These are phyloP conservation scores for Bodo saltans DNA, from an alignment of 78 protist genomes.

Conservation along the genomic window DNA sequence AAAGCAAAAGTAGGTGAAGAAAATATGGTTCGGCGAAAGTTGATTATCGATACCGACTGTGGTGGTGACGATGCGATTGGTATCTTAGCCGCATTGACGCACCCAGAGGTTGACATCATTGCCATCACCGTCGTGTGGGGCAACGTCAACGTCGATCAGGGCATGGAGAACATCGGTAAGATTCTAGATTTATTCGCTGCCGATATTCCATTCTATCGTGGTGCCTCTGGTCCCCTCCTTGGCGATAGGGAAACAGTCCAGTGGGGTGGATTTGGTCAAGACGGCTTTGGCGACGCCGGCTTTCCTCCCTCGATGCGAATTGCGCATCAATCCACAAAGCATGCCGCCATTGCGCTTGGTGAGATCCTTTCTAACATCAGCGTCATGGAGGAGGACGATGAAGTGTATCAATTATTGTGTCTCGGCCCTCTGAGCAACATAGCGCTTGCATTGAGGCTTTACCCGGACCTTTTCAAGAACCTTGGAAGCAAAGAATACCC, in stretches of 20 bases:
- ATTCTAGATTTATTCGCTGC: slow-evolving; percentile 10
- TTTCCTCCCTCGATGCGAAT: neutral
- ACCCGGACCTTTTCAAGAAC: neutral
- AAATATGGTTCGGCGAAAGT: neutral
- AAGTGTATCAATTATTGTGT: neutral
- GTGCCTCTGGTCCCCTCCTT: slow-evolving; percentile 18
- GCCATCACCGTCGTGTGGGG: slow-evolving; percentile 18
- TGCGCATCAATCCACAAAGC: neutral
- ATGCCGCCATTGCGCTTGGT: slow-evolving; percentile 5
- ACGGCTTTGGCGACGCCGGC: slow-evolving; percentile 27
- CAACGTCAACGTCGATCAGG: slow-evolving; percentile 17
- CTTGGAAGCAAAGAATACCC: slow-evolving; percentile 13
- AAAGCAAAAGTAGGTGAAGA: too few species aligned
- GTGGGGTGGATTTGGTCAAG: slow-evolving; percentile 19
- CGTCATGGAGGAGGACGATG: neutral
- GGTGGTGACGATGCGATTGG: slow-evolving; percentile 32
- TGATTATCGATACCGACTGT: slow-evolving; percentile 19
- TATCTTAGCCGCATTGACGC: slow-evolving; percentile 4
- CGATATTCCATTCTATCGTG: slow-evolving; percentile 2
- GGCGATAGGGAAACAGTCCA: slow-evolving; percentile 8
- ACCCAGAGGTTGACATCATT: neutral
- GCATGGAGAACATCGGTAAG: slow-evolving; percentile 24
- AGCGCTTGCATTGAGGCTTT: neutral
- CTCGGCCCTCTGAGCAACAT: slow-evolving; percentile 28
- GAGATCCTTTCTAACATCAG: neutral